Evolutionary conservation across 176 grass and related monocot genomes (phyloP).

Genomic region (Zea mays): Zm-B73-REFERENCE-NAM-5.0 NC_050096.1:252128501-252129000

Average conservation of each 20-base stretch:
- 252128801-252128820: slow-evolving; percentile 60
- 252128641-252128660: slow-evolving; percentile 62
- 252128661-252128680: slow-evolving; percentile 95
- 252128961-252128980: slow-evolving; percentile 33
- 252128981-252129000: slow-evolving; percentile 13
- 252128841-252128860: slow-evolving; percentile 42
- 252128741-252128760: neutral
- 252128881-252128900: slow-evolving; percentile 42
- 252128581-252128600: neutral
- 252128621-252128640: slow-evolving; percentile 32
- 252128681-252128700: slow-evolving; percentile 97
- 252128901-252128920: neutral
- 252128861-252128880: neutral
- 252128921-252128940: slow-evolving; percentile 16
- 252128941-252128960: slow-evolving; percentile 20
- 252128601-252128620: neutral
- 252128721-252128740: slow-evolving; percentile 66
- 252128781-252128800: slow-evolving; percentile 45
- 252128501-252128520: slow-evolving; percentile 53
- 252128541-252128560: neutral
- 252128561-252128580: slow-evolving; percentile 47
- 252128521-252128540: neutral
- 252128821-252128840: slow-evolving; percentile 42
- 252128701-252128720: slow-evolving; percentile 93
- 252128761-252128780: slow-evolving; percentile 16